Base-by-base conservation (phyloP, 495 filamentous ascomycete species). In the Talaromyces wortmannii region DNA sequence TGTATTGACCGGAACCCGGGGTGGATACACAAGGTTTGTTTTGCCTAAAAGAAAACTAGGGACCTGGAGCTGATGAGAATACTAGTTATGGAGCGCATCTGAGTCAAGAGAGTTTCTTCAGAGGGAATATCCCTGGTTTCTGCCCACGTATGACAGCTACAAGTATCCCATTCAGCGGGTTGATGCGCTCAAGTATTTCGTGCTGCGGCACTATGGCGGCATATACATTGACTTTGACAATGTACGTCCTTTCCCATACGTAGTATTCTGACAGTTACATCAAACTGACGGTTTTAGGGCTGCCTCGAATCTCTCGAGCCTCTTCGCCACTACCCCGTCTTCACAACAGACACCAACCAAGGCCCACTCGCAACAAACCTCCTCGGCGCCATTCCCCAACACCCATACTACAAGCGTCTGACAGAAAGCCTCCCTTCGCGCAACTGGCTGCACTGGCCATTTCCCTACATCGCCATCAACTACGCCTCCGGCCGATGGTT, bases 201-300 rank as follows among this genome's bases (percentile, higher is more conserved):
- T 88, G 7, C 62, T 90, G 16, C 68, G 76, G 46, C 77, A 84
- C 57, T 89, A 81, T 59, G 87, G 87, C 18, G 87, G 87, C 8
- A 80, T 88, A 47, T 90, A 90, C 63, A 77, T 90, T 51, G 87
- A 90, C 56, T 66, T 90, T 17, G 87, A 90, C 63, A 57, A 55
- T 15, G 53, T 55, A 49, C 18, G 43, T 16, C 40, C 8, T 11
- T 33, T 18, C 6, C 13, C 6, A 29, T 29, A 7, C 17, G 32
- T 50, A 6, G 45, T 7, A 13, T 13, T 13, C 13, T 13, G 13
- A 42, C 7, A 13, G 13, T 42, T 7, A 7, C 7, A 13, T 42
- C 36, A 7, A 29, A 48, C 45, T 48, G 10, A 7, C 16, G 5
- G 5, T n/a, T 33, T 33, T 32, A 62, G 60, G 57, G 60, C 43